Percentiles rank a stretch among this genome's conserved stretches.
Conservation (phyloP, 805 yeast species). For the Tetrapisispora fleetii region DNA sequence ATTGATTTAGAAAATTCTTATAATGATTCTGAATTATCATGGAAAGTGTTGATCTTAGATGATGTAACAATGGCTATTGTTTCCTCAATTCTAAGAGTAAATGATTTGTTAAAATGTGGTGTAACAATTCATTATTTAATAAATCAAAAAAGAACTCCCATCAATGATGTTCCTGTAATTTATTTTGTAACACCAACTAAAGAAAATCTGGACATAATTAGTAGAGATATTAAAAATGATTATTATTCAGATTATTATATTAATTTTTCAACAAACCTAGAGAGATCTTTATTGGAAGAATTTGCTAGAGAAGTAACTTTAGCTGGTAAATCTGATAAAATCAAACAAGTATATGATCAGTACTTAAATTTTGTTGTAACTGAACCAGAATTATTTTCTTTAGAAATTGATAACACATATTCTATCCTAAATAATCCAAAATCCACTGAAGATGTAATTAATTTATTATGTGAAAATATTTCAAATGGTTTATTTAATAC, state of each 20-base stretch:
- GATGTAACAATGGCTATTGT: conserved; percentile 70
- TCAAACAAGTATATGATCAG: conserved; percentile 89
- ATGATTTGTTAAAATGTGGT: conserved; percentile 82
- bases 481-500: conserved; percentile 76
- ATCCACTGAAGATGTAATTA: conserved; percentile 68
- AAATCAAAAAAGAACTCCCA: conserved; percentile 59
- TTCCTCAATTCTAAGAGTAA: conserved; percentile 85
- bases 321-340: conserved; percentile 57
- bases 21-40: conserved; percentile 57
- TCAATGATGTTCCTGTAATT: conserved; percentile 91
- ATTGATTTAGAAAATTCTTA: conserved; percentile 45
- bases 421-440: conserved; percentile 58
- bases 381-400: conserved; percentile 80
- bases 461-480: conserved; percentile 52
- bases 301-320: conserved; percentile 75
- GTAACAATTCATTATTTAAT: conserved; percentile 82
- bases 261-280: conserved; percentile 75
- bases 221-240: conserved; percentile 63
- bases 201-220: conserved; percentile 59
- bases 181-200: conserved; percentile 84
- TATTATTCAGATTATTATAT: conserved; percentile 72
- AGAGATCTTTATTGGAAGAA: conserved; percentile 73
- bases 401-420: conserved; percentile 60
- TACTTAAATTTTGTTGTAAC: conserved; percentile 86
- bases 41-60: conserved; percentile 90